Evolutionary conservation across 225 moss, liverwort and hornwort species (phyloP).

Genomic region (Neckera pumila): DNA sequence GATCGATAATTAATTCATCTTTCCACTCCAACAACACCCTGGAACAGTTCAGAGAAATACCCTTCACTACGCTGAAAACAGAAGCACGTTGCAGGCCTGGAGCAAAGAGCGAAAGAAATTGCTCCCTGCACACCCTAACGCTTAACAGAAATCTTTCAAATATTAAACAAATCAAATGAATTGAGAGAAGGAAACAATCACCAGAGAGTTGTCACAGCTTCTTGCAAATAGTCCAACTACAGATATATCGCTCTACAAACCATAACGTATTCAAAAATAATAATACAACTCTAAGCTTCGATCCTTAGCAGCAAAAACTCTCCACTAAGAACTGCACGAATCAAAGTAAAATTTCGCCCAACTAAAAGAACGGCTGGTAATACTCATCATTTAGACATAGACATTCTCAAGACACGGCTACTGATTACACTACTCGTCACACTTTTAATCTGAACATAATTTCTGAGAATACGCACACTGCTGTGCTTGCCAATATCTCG

Average conservation of each 20-base stretch:
- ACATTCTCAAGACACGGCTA: background rate
- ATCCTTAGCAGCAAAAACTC: background rate
- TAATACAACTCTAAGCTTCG: background rate
- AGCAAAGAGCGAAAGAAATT: background rate
- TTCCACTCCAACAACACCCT: background rate
- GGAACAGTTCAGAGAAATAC: background rate
- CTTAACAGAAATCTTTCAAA: background rate
- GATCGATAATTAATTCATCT: background rate
- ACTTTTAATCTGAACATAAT: background rate
- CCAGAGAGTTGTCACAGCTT: background rate
- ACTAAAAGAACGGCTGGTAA: background rate
- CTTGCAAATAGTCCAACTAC: background rate
- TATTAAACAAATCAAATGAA: background rate
- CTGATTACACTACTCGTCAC: background rate
- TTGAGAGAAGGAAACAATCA: background rate
- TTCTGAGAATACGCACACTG: background rate
- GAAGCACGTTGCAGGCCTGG: background rate
- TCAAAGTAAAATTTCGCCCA: background rate
- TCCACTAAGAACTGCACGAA: background rate
- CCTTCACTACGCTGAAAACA: background rate
- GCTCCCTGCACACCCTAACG: background rate
- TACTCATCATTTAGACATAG: background rate
- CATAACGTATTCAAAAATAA: background rate
- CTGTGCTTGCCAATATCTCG: background rate
- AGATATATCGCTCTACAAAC: background rate